A percentile compares a stretch with the other conserved stretches of the same genome.
These are phyloP conservation scores for Ophiostoma populinum DNA, from an alignment of 2,329 filamentous ascomycete genomes.

Conservation along the genomic window DNA sequence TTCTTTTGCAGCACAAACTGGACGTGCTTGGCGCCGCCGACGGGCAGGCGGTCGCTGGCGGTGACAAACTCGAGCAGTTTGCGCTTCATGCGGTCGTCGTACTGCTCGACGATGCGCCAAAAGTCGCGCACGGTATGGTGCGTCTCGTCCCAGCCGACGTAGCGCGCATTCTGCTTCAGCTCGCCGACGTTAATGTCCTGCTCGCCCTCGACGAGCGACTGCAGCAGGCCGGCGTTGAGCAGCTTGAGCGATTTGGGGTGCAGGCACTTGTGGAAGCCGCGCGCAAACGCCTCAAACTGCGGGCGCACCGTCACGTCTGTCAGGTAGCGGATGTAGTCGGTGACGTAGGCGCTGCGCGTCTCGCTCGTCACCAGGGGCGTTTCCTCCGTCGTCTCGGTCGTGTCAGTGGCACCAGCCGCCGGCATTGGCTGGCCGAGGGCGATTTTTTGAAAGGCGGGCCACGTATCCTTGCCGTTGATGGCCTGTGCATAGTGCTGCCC, in stretches of 20 bases:
- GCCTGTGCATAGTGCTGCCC: conserved; percentile 38
- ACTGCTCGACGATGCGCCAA: conserved; percentile 62
- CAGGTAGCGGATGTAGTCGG: conserved; percentile 72
- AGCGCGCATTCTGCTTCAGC: conserved; percentile 53
- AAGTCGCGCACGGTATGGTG: conserved; percentile 62
- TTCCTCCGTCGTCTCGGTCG: background rate
- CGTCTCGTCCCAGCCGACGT: conserved; percentile 60
- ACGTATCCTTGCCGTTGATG: conserved; percentile 29
- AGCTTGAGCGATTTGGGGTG: conserved; percentile 52
- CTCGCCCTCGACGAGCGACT: conserved; percentile 66
- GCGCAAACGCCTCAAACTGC: conserved; percentile 65
- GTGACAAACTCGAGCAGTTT: conserved; percentile 87
- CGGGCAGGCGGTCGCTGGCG: conserved; percentile 75
- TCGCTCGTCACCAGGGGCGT: conserved; percentile 61
- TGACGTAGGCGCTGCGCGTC: conserved; percentile 64
- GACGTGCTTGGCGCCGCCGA: conserved; percentile 67
- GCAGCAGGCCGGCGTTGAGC: conserved; percentile 54
- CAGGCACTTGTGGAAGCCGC: conserved; percentile 64
- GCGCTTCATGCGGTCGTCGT: conserved; percentile 50
- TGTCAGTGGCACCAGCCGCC: too few relatives aligned
- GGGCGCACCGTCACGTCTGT: conserved; percentile 59
- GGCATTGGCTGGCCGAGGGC: too few relatives aligned
- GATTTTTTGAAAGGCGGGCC: too few relatives aligned
- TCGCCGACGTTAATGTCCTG: conserved; percentile 64
- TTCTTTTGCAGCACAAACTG: conserved; percentile 73